phyloP scores from a whole-genome alignment of 352 stramenopile genomes.

The Globisporangium megalacanthum region DNA sequence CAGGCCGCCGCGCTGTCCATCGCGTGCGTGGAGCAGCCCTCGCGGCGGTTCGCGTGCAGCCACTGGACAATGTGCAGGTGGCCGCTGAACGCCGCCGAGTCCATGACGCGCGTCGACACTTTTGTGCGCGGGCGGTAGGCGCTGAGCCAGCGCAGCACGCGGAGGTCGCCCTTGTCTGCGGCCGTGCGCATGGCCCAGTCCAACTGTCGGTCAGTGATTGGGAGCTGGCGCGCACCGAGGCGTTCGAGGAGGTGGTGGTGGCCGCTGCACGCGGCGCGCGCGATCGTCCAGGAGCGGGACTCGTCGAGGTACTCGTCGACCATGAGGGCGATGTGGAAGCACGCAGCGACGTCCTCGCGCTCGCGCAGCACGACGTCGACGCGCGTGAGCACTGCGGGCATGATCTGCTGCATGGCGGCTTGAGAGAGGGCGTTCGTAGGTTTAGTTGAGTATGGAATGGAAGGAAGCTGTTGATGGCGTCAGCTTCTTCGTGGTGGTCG shows the following conservation, averaged over 20 bases:
- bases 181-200: conserved; percentile 67
- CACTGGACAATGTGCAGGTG: conserved; percentile 69
- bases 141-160: conserved; percentile 58
- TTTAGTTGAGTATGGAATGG: too few relatives aligned
- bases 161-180: conserved; percentile 60
- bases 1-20: conserved; percentile 77
- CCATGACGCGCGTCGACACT: conserved; percentile 68
- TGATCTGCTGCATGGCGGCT: background rate
- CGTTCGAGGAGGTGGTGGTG: conserved; percentile 46
- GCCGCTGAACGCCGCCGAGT: conserved; percentile 65
- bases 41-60: conserved; percentile 56
- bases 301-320: conserved; percentile 50
- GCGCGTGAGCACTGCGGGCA: conserved; percentile 15
- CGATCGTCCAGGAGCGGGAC: conserved; percentile 56
- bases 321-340: conserved; percentile 33
- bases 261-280: conserved; percentile 45
- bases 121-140: conserved; percentile 44
- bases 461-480: too few relatives aligned
- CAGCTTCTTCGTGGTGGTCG: too few relatives aligned
- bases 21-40: conserved; percentile 68
- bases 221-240: conserved; percentile 27
- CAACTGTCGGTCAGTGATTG: conserved; percentile 43
- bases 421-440: background rate
- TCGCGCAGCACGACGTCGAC: conserved; percentile 37
- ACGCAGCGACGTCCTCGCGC: conserved; percentile 43